These are phyloP conservation scores for Acorus calamus DNA, from an alignment of 106 monocot species.

Conservation along the genomic window DNA sequence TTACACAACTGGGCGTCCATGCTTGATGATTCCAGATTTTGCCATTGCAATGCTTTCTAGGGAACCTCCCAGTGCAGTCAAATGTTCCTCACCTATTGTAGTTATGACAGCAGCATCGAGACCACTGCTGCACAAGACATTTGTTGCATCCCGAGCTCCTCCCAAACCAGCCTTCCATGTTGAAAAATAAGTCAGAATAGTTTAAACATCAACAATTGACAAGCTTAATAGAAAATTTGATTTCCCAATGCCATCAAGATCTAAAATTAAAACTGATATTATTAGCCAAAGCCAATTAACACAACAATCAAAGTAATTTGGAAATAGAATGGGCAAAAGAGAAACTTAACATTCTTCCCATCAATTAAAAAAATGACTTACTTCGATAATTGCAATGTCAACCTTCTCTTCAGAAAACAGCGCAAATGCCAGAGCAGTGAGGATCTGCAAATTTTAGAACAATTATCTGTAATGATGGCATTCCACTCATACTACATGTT, in stretches of 20 bases:
- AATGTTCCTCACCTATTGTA: conserved; percentile 88
- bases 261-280: no score
- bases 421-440: conserved; percentile 76
- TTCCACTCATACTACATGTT: no score
- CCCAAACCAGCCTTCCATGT: conserved; percentile 80
- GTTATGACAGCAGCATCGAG: conserved; percentile 76
- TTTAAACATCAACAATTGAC: no score
- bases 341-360: no score
- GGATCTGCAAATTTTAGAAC: conserved; percentile 37
- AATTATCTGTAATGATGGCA: no score
- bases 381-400: conserved; percentile 85
- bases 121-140: conserved; percentile 58
- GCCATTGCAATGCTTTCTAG: conserved; percentile 92
- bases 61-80: conserved; percentile 87
- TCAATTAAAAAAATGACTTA: conserved; percentile 13
- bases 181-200: not conserved
- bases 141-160: conserved; percentile 96
- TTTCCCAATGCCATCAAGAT: no score
- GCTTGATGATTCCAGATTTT: conserved; percentile 94
- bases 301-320: no score
- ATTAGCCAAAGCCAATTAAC: no score
- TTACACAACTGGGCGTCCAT: conserved; percentile 71
- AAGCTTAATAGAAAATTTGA: no score
- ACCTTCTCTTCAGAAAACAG: conserved; percentile 74
- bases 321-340: no score